Conservation (phyloP, 176 grass and related monocot species). For the Eleusine coracana region DNA sequence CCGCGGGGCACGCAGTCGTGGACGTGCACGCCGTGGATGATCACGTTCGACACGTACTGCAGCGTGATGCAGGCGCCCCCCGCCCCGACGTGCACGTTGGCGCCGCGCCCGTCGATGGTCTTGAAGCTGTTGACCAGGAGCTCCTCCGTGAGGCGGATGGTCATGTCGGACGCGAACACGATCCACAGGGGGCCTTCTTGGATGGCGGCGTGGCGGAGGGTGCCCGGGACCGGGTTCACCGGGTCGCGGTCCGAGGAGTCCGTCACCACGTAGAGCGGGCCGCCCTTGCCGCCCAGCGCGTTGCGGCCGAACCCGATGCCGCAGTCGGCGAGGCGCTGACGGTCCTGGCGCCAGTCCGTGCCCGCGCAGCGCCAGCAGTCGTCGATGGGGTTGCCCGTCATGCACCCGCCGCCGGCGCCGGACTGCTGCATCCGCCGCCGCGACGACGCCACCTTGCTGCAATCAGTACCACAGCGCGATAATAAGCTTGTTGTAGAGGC, state of each 20-base stretch:
- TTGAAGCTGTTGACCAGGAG: slow-evolving; percentile 93
- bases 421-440: slow-evolving; percentile 54
- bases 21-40: slow-evolving; percentile 90
- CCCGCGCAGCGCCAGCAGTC: slow-evolving; percentile 90
- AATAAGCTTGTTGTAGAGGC: too few species aligned
- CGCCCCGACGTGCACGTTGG: slow-evolving; percentile 64
- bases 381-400: slow-evolving; percentile 87
- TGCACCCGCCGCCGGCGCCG: slow-evolving; percentile 42
- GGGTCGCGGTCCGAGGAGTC: slow-evolving; percentile 80
- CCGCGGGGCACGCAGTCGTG: slow-evolving; percentile 84
- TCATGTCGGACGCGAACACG: slow-evolving; percentile 81
- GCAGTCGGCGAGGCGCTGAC: slow-evolving; percentile 82
- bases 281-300: slow-evolving; percentile 85
- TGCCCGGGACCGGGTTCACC: slow-evolving; percentile 71
- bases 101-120: slow-evolving; percentile 86
- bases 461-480: not conserved
- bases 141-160: slow-evolving; percentile 79
- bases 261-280: slow-evolving; percentile 75
- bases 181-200: slow-evolving; percentile 97
- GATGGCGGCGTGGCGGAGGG: slow-evolving; percentile 83
- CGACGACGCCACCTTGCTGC: slow-evolving; percentile 56
- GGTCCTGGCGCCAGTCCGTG: slow-evolving; percentile 73
- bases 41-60: slow-evolving; percentile 85
- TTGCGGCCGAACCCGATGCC: slow-evolving; percentile 82
- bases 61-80: slow-evolving; percentile 94